Evolutionary conservation across 257 asterid genomes (phyloP), one percentile per base, ranked within the genome.

Genomic region (Perilla frutescens): DNA sequence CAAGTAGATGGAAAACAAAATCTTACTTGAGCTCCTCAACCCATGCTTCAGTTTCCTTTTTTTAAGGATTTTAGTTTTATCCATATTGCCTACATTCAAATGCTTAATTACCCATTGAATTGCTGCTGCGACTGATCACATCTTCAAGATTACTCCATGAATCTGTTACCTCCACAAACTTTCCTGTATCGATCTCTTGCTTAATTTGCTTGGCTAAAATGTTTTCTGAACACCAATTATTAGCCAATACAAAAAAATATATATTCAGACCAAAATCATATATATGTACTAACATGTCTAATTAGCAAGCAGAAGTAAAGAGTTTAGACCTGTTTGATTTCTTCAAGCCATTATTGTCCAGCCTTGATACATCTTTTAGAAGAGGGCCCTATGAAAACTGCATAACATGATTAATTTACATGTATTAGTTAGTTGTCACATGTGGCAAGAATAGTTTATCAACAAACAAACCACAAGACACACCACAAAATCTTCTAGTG

Each of bases 361-460:
- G 84, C 79, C 98, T 87, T 13, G 99, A 84, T 0, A 92, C 93
- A 87, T 88, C 96, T 81, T 89, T 91, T 32, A 94, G 80, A 55
- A 94, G 95, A 73, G 99, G 97, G 66, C 99, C 99, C 99, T 98
- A 94, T 73, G 93, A 86, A 56, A 88, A 80, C 97, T 94, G 88
- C 80, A 86, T 53, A 31, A 65, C 45, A 67, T 39, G n/a, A 49
- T 8, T 44, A 12, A 58, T 26, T 20, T 7, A 39, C n/a, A n/a
- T 39, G 12, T n/a, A 40, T 70, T 60, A 67, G n/a, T n/a, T n/a
- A n/a, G 79, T 37, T 68, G 73, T 56, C 72, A 64, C 45, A 68
- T 47, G 58, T 72, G 53, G 39, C 29, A 58, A 76, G 72, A 75
- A 66, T 67, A 58, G 4, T 13, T 50, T 4, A 50, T 12, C 11